Base-by-base conservation (phyloP, 257 asterid species). In the Paulownia fortunei region DNA sequence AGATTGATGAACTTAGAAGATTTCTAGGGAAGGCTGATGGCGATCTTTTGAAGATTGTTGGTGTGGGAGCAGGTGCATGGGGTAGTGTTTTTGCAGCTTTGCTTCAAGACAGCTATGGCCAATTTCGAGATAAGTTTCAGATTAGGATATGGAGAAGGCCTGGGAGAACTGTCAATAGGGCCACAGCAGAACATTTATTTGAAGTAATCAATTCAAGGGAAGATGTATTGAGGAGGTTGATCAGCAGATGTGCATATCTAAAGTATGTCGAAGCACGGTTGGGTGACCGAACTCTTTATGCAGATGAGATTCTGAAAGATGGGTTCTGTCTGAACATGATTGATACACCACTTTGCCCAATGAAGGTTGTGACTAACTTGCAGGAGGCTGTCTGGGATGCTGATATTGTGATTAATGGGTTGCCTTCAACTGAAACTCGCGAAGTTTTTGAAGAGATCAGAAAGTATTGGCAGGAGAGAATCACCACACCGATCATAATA, bases 351-450 rank as follows among this genome's bases (percentile, higher is more conserved):
- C 90, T 93, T 68, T 93, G 97, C 70, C 98, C 98, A 0, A 78
- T 92, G 86, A 93, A 93, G 82, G 97, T 93, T 34, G 97, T 93
- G 82, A 93, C 96, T 5, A 93, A 93, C 81, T 88, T 93, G 87
- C 98, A 93, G 81, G 98, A 93, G 82, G 98, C 98, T 26, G 95
- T 92, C 76, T 93, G 98, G 98, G 97, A 93, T 77, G 98, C 96
- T 9, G 98, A 93, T 79, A 80, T 93, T 71, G 96, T 93, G 10
- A 84, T 93, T 9, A 93, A 93, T 52, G 98, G 98, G 27, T 82
- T 93, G 89, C 98, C 98, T 51, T 93, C 98, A 15, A 93, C 97
- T 1, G 98, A 93, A 79, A 93, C 97, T 0, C 85, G 87, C 0
- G 94, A 94, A 30, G 94, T 92, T 6, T 94, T 94, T 64, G 91